Evolutionary conservation across 1,284 basidiomycete species (phyloP).

Genomic region (Marasmius sp.): DNA sequence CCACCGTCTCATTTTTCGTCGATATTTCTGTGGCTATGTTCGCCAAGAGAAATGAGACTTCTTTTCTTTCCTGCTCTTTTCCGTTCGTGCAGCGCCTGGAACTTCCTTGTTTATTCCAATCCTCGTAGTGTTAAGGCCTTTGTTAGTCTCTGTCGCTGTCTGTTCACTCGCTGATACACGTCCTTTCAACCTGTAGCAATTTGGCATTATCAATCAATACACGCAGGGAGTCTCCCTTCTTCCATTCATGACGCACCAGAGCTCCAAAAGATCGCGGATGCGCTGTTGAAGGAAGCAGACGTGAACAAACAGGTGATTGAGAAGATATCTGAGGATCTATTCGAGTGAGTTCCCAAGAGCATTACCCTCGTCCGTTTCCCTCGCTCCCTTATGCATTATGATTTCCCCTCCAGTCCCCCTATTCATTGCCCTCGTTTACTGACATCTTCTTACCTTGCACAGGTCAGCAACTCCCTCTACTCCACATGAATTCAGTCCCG

Average conservation of each 20-base stretch:
- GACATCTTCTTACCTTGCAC: neutral
- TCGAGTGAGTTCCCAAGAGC: conserved; percentile 46
- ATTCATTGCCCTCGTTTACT: no score
- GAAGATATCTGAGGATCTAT: conserved; percentile 52
- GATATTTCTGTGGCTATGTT: neutral
- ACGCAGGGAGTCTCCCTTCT: conserved; percentile 56
- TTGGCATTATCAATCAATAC: conserved; percentile 78
- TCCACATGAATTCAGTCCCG: conserved; percentile 83
- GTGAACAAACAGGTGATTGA: conserved; percentile 70
- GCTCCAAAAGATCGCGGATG: conserved; percentile 60
- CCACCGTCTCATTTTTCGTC: neutral
- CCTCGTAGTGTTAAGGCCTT: neutral
- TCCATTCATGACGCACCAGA: conserved; percentile 50
- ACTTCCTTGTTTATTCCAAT: neutral
- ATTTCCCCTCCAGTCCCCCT: no score
- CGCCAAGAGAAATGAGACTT: neutral
- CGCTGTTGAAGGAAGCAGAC: conserved; percentile 58
- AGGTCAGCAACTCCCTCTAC: conserved; percentile 72
- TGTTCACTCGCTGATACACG: neutral
- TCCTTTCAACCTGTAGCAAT: conserved; percentile 49
- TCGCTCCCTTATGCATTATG: neutral
- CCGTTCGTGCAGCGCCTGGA: neutral
- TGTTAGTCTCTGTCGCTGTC: neutral
- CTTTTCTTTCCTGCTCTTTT: no score
- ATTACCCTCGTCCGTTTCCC: conserved; percentile 4